Evolutionary conservation across 495 filamentous ascomycete species (phyloP).

Genomic region (Oidiodendron maius): DNA sequence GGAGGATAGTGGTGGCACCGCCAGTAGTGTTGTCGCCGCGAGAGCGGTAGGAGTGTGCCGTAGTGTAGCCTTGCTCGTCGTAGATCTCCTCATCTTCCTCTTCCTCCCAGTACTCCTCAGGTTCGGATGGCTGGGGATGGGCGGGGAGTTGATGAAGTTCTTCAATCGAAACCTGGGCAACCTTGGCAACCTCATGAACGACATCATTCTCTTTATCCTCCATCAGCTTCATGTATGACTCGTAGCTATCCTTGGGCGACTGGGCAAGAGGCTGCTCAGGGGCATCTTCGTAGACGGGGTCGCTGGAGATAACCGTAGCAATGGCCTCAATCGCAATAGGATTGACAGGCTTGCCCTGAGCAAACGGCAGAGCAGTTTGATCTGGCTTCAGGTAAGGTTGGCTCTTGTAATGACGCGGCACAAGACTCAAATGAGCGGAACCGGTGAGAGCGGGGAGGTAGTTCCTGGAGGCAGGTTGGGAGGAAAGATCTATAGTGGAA

Average conservation of each 20-base stretch:
- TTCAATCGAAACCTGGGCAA: conserved; percentile 8
- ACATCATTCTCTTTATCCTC: conserved; percentile 12
- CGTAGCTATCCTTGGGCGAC: conserved; percentile 14
- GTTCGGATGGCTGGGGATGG: conserved; percentile 39
- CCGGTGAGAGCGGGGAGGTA: conserved; percentile 4
- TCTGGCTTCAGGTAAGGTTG: conserved; percentile 26
- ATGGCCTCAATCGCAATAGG: background rate
- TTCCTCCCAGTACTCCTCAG: conserved; percentile 66
- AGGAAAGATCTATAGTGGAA: conserved; percentile 15
- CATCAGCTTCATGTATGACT: conserved; percentile 6
- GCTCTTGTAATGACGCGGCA: conserved; percentile 38
- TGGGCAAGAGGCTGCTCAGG: conserved; percentile 21
- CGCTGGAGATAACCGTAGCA: conserved; percentile 3
- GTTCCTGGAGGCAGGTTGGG: conserved; percentile 10
- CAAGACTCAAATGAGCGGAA: conserved; percentile 17
- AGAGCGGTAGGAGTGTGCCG: conserved; percentile 64
- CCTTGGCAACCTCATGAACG: conserved; percentile 9
- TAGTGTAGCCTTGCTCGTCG: conserved; percentile 78
- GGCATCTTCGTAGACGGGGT: conserved; percentile 25
- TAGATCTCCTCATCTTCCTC: conserved; percentile 72
- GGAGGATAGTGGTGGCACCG: conserved; percentile 63
- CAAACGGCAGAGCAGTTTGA: conserved; percentile 22
- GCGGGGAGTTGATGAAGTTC: conserved; percentile 13
- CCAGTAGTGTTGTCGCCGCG: conserved; percentile 74
- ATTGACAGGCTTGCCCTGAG: conserved; percentile 27